These are phyloP conservation scores for Saitozyma sp. DNA, from an alignment of 768 basidiomycete genomes.

Conservation along the genomic window DNA sequence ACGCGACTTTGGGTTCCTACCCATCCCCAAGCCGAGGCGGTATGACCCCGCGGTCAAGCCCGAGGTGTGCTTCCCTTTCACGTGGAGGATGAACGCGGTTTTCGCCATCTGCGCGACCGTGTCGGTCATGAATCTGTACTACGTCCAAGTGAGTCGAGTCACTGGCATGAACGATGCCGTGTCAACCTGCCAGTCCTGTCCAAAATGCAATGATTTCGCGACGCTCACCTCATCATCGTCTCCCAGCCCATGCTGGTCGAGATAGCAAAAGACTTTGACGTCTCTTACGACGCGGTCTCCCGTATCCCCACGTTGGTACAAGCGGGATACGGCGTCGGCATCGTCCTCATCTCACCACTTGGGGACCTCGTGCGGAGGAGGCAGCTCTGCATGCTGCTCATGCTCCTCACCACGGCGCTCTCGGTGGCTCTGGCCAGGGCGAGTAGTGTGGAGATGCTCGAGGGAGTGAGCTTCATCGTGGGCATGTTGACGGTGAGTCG, in stretches of 20 bases:
- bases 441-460: conserved; percentile 62
- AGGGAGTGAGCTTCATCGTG: conserved; percentile 68
- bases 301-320: conserved; percentile 53
- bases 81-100: conserved; percentile 55
- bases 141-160: conserved; percentile 50
- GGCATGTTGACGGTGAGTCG: conserved; percentile 64
- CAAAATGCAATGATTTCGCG: too few species aligned
- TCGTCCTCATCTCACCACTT: conserved; percentile 73
- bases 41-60: conserved; percentile 52
- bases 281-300: conserved; percentile 42
- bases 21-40: conserved; percentile 63
- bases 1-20: conserved; percentile 64
- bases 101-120: conserved; percentile 64
- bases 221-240: too few species aligned
- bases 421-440: conserved; percentile 74
- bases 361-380: conserved; percentile 80
- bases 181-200: too few species aligned
- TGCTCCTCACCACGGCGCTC: conserved; percentile 61
- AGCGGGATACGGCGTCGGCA: conserved; percentile 66
- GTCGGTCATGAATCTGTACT: conserved; percentile 67
- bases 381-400: conserved; percentile 65
- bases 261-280: conserved; percentile 47
- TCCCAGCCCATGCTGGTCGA: conserved; percentile 19
- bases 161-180: conserved; percentile 19
- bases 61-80: conserved; percentile 34